Conservation (phyloP, 164 flowering plant species). For the Vitis rotundifolia region DNA sequence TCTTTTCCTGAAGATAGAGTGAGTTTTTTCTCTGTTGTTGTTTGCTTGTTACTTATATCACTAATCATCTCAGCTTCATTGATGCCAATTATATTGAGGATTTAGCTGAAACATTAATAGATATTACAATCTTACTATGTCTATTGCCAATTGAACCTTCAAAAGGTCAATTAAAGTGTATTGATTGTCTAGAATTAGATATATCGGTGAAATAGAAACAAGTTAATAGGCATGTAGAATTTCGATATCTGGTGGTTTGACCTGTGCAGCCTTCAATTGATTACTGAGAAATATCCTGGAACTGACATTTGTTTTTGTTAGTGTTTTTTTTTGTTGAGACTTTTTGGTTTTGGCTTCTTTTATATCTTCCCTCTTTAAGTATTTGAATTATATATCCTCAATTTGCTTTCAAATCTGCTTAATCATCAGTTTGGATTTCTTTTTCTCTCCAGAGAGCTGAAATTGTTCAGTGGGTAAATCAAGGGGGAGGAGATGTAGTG, state of each 20-base stretch:
- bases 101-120: neutral
- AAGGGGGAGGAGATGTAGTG: constrained; percentile 82
- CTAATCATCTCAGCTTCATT: neutral
- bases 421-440: neutral
- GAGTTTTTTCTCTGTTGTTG: constrained; percentile 18
- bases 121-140: too few relatives aligned
- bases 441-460: constrained; percentile 68
- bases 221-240: neutral
- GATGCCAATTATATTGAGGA: neutral
- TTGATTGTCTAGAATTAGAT: neutral
- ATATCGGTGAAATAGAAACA: neutral
- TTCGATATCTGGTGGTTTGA: neutral
- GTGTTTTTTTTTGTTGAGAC: neutral
- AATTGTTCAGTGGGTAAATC: constrained; percentile 74
- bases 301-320: neutral
- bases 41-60: neutral
- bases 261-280: neutral
- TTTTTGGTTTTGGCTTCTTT: neutral
- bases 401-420: neutral
- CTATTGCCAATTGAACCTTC: too few relatives aligned
- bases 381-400: neutral
- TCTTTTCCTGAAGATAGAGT: constrained; percentile 84
- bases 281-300: neutral
- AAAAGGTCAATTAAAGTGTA: too few relatives aligned
- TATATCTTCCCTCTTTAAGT: constrained; percentile 2